Conservation (phyloP, 2,329 filamentous ascomycete species). For the Arthroderma sp. region DNA sequence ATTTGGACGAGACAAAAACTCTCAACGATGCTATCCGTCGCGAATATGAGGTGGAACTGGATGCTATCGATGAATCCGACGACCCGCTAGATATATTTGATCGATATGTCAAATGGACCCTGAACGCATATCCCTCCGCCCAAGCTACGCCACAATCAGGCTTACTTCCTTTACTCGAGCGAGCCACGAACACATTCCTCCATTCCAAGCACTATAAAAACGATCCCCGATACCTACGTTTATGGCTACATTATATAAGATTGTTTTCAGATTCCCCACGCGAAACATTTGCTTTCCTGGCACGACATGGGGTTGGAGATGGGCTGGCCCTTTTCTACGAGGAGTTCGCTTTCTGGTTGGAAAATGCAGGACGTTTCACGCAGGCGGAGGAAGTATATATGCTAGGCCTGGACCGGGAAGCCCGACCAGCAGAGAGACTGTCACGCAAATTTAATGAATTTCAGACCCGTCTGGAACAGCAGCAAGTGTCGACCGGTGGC, state of each 20-base stretch:
- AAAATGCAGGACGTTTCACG: slow-evolving; percentile 66
- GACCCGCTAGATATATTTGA: slow-evolving; percentile 94
- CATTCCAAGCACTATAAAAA: slow-evolving; percentile 82
- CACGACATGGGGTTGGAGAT: slow-evolving; percentile 78
- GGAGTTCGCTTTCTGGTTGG: slow-evolving; percentile 88
- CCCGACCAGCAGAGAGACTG: slow-evolving; percentile 66
- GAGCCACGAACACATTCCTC: slow-evolving; percentile 81
- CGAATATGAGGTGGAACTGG: slow-evolving; percentile 75
- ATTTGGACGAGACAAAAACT: slow-evolving; percentile 57
- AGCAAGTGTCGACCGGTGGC: slow-evolving; percentile 46
- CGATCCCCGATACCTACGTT: slow-evolving; percentile 79
- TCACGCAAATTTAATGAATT: slow-evolving; percentile 88
- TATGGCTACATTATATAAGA: slow-evolving; percentile 90
- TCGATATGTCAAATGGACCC: slow-evolving; percentile 91
- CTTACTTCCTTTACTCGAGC: slow-evolving; percentile 75
- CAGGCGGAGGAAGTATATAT: slow-evolving; percentile 93
- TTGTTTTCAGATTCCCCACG: slow-evolving; percentile 88
- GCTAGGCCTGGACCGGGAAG: slow-evolving; percentile 77
- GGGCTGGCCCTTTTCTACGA: slow-evolving; percentile 86
- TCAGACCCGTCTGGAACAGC: slow-evolving; percentile 60
- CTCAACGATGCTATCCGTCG: slow-evolving; percentile 67
- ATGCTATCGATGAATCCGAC: slow-evolving; percentile 69
- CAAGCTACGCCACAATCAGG: slow-evolving; percentile 88
- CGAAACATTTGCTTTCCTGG: slow-evolving; percentile 82
- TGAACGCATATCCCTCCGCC: slow-evolving; percentile 86